Evolutionary conservation across 1,284 basidiomycete species (phyloP).

Genomic region (Marasmius sp.): DNA sequence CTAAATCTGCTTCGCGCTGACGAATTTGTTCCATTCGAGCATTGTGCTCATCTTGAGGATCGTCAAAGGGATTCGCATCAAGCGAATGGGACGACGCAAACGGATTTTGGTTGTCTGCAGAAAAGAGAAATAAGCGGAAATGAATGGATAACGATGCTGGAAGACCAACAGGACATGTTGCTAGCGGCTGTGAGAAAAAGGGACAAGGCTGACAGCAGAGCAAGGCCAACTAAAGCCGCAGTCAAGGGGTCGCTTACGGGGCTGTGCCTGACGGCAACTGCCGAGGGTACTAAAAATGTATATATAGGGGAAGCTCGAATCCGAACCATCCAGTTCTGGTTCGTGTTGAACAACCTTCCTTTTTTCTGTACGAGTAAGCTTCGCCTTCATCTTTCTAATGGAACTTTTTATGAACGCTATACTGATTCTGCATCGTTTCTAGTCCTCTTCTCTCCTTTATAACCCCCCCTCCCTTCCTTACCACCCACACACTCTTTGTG

Average conservation of each 20-base stretch:
- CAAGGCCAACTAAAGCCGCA: not conserved
- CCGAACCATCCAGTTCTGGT: not conserved
- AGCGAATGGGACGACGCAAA: slow-evolving; percentile 83
- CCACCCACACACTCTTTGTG: slow-evolving; percentile 7
- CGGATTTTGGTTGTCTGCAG: slow-evolving; percentile 63
- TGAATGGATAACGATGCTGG: not conserved
- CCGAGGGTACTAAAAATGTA: not conserved
- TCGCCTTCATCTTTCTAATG: slow-evolving; percentile 20
- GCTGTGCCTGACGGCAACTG: not conserved
- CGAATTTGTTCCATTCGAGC: slow-evolving; percentile 61
- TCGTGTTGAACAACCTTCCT: slow-evolving; percentile 18
- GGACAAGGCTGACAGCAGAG: not conserved
- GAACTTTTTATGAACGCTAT: not conserved
- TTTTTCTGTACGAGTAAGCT: slow-evolving; percentile 20
- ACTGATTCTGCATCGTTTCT: not conserved
- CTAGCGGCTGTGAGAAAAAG: not conserved
- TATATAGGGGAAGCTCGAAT: not conserved
- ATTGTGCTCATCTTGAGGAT: slow-evolving; percentile 50
- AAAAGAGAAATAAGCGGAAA: not conserved
- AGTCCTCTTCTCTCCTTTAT: slow-evolving; percentile 15
- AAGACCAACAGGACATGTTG: slow-evolving; percentile 1
- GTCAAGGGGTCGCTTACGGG: not conserved
- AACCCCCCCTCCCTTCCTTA: slow-evolving; percentile 8
- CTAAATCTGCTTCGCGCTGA: slow-evolving; percentile 78
- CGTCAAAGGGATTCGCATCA: slow-evolving; percentile 82